These are phyloP conservation scores for Neofusicoccum cordaticola DNA, from an alignment of 2,329 filamentous ascomycete species.

Conservation along the genomic window DNA sequence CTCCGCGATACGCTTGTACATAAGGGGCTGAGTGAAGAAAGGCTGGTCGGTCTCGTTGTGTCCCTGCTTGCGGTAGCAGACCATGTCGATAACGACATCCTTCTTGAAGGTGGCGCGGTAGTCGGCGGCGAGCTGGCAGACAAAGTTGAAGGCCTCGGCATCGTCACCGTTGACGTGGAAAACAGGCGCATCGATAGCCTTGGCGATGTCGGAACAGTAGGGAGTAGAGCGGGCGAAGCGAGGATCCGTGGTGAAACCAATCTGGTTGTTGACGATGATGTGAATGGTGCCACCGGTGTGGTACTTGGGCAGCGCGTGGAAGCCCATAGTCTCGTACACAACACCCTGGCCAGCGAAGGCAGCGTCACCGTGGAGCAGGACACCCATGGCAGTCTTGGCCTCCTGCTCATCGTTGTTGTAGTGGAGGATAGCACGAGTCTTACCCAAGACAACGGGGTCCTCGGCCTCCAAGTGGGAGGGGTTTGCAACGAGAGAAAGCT, in stretches of 20 bases:
- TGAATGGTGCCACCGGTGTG: conserved; percentile 97
- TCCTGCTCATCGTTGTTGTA: conserved; percentile 96
- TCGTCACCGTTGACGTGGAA: conserved; percentile 99
- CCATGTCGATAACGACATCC: conserved; percentile 95
- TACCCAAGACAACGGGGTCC: conserved; percentile 94
- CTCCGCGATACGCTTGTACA: conserved; percentile 96
- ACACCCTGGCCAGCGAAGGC: conserved; percentile 95
- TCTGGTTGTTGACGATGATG: conserved; percentile 98
- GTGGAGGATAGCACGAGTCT: conserved; percentile 96
- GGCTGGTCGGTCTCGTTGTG: conserved; percentile 99
- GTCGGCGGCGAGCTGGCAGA: conserved; percentile 93
- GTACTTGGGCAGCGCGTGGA: conserved; percentile 92
- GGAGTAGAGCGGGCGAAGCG: conserved; percentile 95
- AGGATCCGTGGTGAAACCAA: conserved; percentile 98
- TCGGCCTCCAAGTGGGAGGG: conserved; percentile 97
- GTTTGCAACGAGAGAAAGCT: conserved; percentile 96
- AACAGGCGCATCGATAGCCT: conserved; percentile 95
- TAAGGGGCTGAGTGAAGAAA: conserved; percentile 97
- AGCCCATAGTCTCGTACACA: conserved; percentile 97
- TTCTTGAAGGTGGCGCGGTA: conserved; percentile 99
- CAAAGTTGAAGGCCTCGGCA: conserved; percentile 96
- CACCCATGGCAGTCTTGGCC: conserved; percentile 88
- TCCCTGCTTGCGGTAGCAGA: conserved; percentile 98
- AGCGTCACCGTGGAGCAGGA: conserved; percentile 94
- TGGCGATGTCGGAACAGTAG: conserved; percentile 99